Evolutionary conservation across 2,329 filamentous ascomycete species (phyloP), one percentile per base, ranked within the genome.

Genomic region (Cephalotrichum gorgonifer): DNA sequence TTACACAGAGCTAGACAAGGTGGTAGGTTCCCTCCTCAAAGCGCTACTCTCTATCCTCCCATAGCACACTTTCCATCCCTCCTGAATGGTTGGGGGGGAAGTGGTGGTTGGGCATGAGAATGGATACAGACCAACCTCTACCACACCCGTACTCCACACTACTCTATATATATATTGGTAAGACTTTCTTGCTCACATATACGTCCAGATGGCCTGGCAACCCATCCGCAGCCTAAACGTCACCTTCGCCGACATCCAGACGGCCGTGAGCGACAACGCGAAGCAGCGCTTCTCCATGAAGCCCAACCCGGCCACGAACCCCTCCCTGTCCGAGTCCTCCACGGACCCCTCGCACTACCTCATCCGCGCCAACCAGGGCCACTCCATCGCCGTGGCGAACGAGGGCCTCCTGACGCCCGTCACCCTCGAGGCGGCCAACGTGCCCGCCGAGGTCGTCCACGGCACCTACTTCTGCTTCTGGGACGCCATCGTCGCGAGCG

Each of bases 351-450:
- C 74, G 0, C 74, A 85, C 63, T 96, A 83, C 71, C 74, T 94
- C 28, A 96, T 98, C 67, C 88, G 93, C 59, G 93, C 93, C 26
- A 95, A 94, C 61, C 93, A 97, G 69, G 93, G 93, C 49, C 93
- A 97, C 71, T 88, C 81, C 58, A 86, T 98, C 61, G 80, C 81
- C 59, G 69, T 82, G 31, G 83, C 87, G 26, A 80, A 80, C n/a
- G 79, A 83, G 43, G 76, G 76, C 0, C 75, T 94, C 2, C 77
- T 95, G 3, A 75, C 73, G 20, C 81, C 83, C 6, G 72, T 96
- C 50, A 82, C 79, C 1, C 60, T 79, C 1, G 74, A 75, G 30
- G 66, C 62, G 6, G 74, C 59, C 23, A 78, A 78, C 53, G 57
- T 90, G 1, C 88, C 88, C 0, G 60, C 71, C 0, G 71, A 75